Conservation (phyloP, 202 grass and related monocot species). For the Musa balbisiana region DNA sequence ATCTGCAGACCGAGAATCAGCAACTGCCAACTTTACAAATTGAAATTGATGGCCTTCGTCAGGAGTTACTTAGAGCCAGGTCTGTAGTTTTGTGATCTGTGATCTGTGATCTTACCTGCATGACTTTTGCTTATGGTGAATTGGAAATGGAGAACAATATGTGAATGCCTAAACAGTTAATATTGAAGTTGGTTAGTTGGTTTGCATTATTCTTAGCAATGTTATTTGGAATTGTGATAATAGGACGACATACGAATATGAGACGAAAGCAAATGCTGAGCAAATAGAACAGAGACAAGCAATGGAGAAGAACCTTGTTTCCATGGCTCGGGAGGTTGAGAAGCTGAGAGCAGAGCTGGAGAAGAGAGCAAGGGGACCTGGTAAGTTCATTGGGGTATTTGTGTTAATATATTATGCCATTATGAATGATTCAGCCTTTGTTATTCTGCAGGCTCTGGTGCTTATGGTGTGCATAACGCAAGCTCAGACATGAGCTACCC, state of each 20-base stretch:
- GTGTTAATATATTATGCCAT: neutral
- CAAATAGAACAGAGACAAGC: slow-evolving; percentile 44
- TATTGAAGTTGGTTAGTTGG: slow-evolving; percentile 4
- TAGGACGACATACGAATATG: slow-evolving; percentile 45
- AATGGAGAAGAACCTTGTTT: slow-evolving; percentile 71
- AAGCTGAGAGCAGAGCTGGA: slow-evolving; percentile 63
- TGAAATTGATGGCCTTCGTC: slow-evolving; percentile 44
- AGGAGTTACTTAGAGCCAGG: slow-evolving; percentile 53
- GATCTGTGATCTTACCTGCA: slow-evolving; percentile 3
- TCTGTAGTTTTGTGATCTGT: slow-evolving; percentile 20
- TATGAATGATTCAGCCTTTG: neutral
- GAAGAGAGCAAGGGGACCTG: slow-evolving; percentile 39
- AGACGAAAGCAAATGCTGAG: slow-evolving; percentile 53
- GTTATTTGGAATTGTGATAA: slow-evolving; percentile 13
- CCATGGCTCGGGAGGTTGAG: slow-evolving; percentile 68
- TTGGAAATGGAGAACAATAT: neutral
- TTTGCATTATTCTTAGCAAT: neutral
- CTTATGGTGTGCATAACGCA: slow-evolving; percentile 29
- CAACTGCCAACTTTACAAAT: slow-evolving; percentile 39
- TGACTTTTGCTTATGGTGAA: slow-evolving; percentile 9
- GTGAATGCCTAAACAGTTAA: slow-evolving; percentile 9
- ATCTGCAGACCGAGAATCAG: slow-evolving; percentile 50
- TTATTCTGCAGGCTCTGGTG: slow-evolving; percentile 22
- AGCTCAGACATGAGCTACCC: slow-evolving; percentile 34
- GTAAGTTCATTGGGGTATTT: slow-evolving; percentile 29